phyloP scores from a whole-genome alignment of 768 basidiomycete genomes.

The Holtermanniella nyarrowii region DNA sequence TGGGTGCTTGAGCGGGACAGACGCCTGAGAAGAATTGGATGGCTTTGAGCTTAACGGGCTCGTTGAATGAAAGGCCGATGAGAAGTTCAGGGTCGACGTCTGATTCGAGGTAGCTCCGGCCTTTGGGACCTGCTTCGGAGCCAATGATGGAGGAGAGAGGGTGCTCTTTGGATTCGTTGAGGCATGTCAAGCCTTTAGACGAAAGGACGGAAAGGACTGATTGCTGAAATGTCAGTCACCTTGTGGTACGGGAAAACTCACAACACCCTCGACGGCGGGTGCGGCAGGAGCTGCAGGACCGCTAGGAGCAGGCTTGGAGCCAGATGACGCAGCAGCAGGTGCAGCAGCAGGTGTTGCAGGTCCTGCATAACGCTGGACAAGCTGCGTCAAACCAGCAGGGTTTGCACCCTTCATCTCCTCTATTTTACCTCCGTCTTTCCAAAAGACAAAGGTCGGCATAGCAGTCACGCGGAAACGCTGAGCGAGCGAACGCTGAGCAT shows the following conservation, averaged over 20 bases:
- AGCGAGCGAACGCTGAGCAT: slow-evolving; percentile 30
- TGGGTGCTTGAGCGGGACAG: slow-evolving; percentile 34
- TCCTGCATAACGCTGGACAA: not conserved
- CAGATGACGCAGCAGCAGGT: not conserved
- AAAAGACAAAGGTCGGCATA: slow-evolving; percentile 41
- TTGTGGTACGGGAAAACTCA: not conserved
- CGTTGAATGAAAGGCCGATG: slow-evolving; percentile 36
- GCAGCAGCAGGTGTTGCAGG: not conserved
- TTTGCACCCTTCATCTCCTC: slow-evolving; percentile 27
- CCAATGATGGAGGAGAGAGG: slow-evolving; percentile 37
- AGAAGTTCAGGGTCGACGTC: slow-evolving; percentile 39
- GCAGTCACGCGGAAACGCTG: slow-evolving; percentile 31
- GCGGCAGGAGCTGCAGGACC: slow-evolving; percentile 17
- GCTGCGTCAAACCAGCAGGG: not conserved
- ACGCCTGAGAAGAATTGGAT: slow-evolving; percentile 36
- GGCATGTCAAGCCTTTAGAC: slow-evolving; percentile 34
- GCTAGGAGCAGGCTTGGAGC: slow-evolving; percentile 35
- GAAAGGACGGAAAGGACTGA: slow-evolving; percentile 34
- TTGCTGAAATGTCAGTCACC: not conserved
- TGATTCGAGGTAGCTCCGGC: slow-evolving; percentile 37
- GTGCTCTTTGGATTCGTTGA: slow-evolving; percentile 39
- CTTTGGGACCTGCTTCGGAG: slow-evolving; percentile 28
- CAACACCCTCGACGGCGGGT: not conserved
- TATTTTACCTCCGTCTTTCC: slow-evolving; percentile 37
- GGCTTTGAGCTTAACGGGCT: slow-evolving; percentile 33